Evolutionary conservation across 148 eudicot genomes (phyloP).

Genomic region (Rhododendron simsii): DNA sequence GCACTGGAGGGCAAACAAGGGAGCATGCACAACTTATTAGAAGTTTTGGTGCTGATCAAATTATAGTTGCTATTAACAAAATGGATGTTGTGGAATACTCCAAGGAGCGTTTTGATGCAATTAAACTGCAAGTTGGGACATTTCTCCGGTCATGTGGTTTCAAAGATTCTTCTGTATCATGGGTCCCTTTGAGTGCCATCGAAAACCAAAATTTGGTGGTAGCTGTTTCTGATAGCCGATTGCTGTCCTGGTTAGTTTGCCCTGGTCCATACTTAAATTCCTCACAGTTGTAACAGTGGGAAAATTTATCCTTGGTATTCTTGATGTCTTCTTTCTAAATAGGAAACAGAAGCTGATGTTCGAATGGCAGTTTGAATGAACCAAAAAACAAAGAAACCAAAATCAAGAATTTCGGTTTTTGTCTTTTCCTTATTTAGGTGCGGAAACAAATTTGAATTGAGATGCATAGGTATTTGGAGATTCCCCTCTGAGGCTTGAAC

Average conservation of each 20-base stretch:
- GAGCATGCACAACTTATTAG: conserved; percentile 94
- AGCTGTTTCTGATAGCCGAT: conserved; percentile 64
- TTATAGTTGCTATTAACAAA: conserved; percentile 84
- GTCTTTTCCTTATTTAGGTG: not conserved
- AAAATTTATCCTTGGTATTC: not conserved
- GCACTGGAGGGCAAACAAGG: conserved; percentile 80
- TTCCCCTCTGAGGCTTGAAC: not conserved
- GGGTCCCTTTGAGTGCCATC: conserved; percentile 94
- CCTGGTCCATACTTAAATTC: not conserved
- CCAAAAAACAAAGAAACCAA: not conserved
- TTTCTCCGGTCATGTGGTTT: conserved; percentile 88
- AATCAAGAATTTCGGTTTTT: not conserved
- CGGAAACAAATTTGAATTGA: not conserved
- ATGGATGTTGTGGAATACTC: conserved; percentile 90
- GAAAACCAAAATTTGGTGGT: conserved; percentile 84
- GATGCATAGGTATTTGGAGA: not conserved
- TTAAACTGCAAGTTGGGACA: conserved; percentile 74
- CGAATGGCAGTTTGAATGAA: not conserved
- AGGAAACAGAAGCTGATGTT: not conserved
- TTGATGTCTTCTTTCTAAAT: not conserved
- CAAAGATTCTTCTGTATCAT: conserved; percentile 67
- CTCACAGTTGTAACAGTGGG: conserved; percentile 1
- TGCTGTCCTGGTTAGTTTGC: conserved; percentile 71
- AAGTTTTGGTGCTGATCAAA: conserved; percentile 94
- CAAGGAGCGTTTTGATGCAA: conserved; percentile 68